Evolutionary conservation across 306 rosid genomes (phyloP).

Genomic region (Medicago ruthenica): DNA sequence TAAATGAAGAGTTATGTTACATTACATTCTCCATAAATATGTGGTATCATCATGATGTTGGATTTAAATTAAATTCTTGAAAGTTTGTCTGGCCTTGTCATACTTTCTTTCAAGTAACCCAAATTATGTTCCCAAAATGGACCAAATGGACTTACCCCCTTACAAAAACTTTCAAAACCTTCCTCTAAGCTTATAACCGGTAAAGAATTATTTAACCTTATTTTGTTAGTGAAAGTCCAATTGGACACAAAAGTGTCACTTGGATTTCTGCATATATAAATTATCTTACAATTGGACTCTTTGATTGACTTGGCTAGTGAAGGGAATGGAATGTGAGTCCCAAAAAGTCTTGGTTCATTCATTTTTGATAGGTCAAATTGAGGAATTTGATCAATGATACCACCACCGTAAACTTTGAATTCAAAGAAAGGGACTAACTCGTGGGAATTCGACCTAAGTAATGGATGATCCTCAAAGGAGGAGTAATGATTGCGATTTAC

Average conservation of each 20-base stretch:
- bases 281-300: constrained; percentile 43
- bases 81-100: constrained; percentile 44
- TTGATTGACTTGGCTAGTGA: constrained; percentile 46
- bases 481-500: constrained; percentile 31
- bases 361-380: neutral
- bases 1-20: too few relatives aligned
- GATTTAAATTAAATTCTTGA: too few relatives aligned
- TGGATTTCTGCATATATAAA: constrained; percentile 62
- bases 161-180: constrained; percentile 55
- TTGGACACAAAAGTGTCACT: constrained; percentile 59
- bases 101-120: constrained; percentile 65
- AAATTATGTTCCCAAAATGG: constrained; percentile 60
- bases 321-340: constrained; percentile 55
- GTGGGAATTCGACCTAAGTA: constrained; percentile 55
- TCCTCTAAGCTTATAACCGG: constrained; percentile 41
- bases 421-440: constrained; percentile 61
- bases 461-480: constrained; percentile 46
- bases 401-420: constrained; percentile 37
- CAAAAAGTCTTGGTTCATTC: constrained; percentile 52
- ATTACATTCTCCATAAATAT: too few relatives aligned
- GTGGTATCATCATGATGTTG: too few relatives aligned
- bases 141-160: constrained; percentile 55
- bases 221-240: constrained; percentile 45
- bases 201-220: neutral
- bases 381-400: neutral